Percentiles rank a stretch among this genome's conserved stretches.
Conservation (phyloP, 768 basidiomycete genomes). For the Agrocybe praecox region DNA sequence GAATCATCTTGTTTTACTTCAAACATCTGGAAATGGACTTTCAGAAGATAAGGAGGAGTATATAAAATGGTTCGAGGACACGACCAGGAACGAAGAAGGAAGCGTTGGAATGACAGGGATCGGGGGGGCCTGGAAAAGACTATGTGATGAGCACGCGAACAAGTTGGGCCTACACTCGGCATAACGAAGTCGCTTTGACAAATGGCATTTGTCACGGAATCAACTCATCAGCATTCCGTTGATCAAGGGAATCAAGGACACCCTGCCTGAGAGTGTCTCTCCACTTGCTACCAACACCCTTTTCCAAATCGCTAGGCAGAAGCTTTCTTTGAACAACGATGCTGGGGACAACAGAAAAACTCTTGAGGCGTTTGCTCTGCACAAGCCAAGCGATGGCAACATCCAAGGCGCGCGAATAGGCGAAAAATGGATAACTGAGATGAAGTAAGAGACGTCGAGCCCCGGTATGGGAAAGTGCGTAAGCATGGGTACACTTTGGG, state of each 20-base stretch:
- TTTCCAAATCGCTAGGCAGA: neutral
- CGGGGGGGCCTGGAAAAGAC: conserved; percentile 8
- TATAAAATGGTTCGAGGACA: neutral
- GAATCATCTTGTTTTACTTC: conserved; percentile 9
- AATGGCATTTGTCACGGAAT: too few relatives aligned
- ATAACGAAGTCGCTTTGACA: too few relatives aligned
- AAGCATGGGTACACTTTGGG: too few relatives aligned
- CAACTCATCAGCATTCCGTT: too few relatives aligned
- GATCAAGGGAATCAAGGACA: too few relatives aligned
- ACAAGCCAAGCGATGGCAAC: too few relatives aligned
- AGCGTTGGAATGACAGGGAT: conserved; percentile 5
- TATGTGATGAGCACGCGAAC: neutral
- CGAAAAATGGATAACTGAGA: too few relatives aligned
- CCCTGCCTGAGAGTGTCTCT: too few relatives aligned
- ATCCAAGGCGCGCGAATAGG: too few relatives aligned
- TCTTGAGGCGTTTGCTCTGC: neutral
- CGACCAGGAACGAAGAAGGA: neutral
- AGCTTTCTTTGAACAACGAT: neutral
- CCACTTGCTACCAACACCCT: neutral
- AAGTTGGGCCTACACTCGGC: neutral
- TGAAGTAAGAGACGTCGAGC: too few relatives aligned
- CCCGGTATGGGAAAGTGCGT: too few relatives aligned
- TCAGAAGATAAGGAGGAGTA: neutral
- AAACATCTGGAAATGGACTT: conserved; percentile 7
- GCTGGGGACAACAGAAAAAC: neutral